phyloP scores from a whole-genome alignment of 2,329 filamentous ascomycete genomes.

The Chaetomiaceae sp. region DNA sequence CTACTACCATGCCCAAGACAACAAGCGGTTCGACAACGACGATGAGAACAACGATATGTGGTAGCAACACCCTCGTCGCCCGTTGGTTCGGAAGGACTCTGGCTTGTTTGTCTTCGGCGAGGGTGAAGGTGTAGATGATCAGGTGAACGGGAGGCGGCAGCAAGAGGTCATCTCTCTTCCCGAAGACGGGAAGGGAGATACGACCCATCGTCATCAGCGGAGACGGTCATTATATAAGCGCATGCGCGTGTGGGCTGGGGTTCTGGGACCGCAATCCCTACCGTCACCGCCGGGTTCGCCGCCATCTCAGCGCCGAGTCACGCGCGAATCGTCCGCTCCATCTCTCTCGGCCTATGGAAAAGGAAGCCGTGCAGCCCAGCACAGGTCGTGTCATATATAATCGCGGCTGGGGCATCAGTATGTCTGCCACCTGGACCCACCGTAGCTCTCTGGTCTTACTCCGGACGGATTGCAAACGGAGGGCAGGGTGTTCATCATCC shows the following conservation, averaged over 20 bases:
- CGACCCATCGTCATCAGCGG: not conserved
- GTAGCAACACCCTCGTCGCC: conserved; percentile 21
- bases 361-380: not conserved
- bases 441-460: too few species aligned
- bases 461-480: too few species aligned
- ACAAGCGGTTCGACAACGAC: conserved; percentile 16
- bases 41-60: conserved; percentile 25
- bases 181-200: not conserved
- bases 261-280: not conserved
- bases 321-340: not conserved
- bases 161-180: not conserved
- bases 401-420: too few species aligned
- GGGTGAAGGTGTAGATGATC: not conserved
- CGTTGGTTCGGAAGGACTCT: not conserved
- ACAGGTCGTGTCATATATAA: not conserved
- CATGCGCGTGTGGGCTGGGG: conserved; percentile 5
- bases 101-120: not conserved
- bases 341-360: not conserved
- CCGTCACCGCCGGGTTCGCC: not conserved
- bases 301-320: not conserved
- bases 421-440: too few species aligned
- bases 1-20: conserved; percentile 20
- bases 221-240: conserved; percentile 7
- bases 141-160: not conserved
- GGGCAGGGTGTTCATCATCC: too few species aligned